phyloP scores from a whole-genome alignment of 2,329 filamentous ascomycete genomes.

The Reticulascus tulasneorum region DNA sequence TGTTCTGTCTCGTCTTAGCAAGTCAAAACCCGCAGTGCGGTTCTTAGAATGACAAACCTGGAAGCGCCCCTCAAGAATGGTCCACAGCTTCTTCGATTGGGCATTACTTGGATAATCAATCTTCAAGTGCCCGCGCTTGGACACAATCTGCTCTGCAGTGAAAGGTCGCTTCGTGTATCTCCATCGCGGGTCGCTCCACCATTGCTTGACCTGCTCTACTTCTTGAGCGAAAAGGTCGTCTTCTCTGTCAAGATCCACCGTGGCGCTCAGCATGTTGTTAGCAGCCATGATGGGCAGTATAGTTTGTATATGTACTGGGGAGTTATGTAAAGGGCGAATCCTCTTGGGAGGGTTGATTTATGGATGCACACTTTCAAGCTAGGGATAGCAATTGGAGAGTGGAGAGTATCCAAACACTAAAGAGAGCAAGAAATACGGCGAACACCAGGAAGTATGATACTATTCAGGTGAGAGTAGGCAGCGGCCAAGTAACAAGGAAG shows the following conservation, averaged over 20 bases:
- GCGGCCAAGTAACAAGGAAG: constrained; percentile 8
- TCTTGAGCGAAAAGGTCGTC: constrained; percentile 73
- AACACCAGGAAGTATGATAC: constrained; percentile 8
- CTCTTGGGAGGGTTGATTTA: not conserved
- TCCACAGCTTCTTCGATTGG: constrained; percentile 93
- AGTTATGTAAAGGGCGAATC: too few relatives aligned
- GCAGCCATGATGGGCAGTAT: constrained; percentile 46
- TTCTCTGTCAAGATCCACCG: constrained; percentile 53
- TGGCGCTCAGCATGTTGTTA: constrained; percentile 58
- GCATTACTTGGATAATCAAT: constrained; percentile 88
- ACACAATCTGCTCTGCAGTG: constrained; percentile 94
- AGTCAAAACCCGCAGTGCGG: too few relatives aligned
- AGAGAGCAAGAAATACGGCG: not conserved
- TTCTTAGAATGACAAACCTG: too few relatives aligned
- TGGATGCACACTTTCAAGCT: not conserved
- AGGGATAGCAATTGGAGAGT: not conserved
- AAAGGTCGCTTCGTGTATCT: constrained; percentile 87
- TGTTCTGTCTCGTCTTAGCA: constrained; percentile 66
- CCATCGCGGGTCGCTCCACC: constrained; percentile 94
- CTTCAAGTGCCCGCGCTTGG: constrained; percentile 87
- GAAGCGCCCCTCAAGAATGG: constrained; percentile 81
- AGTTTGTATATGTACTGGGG: too few relatives aligned
- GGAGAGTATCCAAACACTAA: not conserved
- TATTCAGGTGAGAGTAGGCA: constrained; percentile 8
- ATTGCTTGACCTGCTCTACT: constrained; percentile 83